Base-by-base conservation (phyloP, 352 stramenopile species). In the Phytophthora cajani region DNA sequence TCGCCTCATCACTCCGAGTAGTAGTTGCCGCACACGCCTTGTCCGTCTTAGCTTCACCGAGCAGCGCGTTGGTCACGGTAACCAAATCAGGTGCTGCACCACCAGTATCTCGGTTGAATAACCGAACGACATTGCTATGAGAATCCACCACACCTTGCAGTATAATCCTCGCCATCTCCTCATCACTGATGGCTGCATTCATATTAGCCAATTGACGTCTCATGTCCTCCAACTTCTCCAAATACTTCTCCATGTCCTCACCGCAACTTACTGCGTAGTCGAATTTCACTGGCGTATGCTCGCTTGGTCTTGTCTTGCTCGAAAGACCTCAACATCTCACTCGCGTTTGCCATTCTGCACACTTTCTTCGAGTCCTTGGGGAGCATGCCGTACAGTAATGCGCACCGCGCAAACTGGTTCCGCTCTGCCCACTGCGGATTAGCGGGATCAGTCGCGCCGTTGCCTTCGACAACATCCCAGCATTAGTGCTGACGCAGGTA, bases 301-400 rank as follows among this genome's bases (percentile, higher is more conserved):
- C 60, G 23, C 16, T 56, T 67, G 4, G 51, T 59, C 36, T 64
- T 57, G 6, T 64, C 58, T 47, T 53, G 33, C 9, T 66, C 49
- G 32, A 66, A 66, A 2, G 59, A 52, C 14, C 36, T 42, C 36
- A 11, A 42, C 12, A 42, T 42, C 14, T 42, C 36, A 11, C 36
- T 11, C 8, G 44, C 44, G 5, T n/a, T 50, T 17, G 16, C 17
- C 36, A 42, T 42, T 6, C 36, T 42, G 36, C 36, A 42, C 2
- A 59, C 25, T 21, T 66, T 58, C 59, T 66, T 59, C 12, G 21
- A 65, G 59, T 59, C 59, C 38, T 59, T 59, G 5, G 33, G 21
- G 10, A 47, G 9, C 21, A 66, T 44, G 3, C 59, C 33, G 21
- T 59, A 59, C 19, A 66, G 33, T 11, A 66, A 23, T 1, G 36